Evolutionary conservation across 139 green algal species (phyloP).

Genomic region (Closterium sp.): DNA sequence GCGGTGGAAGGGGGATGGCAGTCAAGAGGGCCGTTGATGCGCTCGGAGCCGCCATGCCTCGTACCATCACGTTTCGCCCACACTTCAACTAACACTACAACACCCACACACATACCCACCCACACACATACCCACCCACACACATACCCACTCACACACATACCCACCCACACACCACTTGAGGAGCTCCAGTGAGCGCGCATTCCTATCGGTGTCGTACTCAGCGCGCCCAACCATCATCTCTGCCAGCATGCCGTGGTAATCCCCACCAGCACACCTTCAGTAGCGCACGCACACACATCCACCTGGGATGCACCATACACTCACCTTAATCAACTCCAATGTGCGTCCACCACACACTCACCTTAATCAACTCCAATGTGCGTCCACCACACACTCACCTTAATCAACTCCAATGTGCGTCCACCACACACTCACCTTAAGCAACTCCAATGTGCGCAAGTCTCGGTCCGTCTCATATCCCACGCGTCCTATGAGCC

Average conservation of each 20-base stretch:
- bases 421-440: constrained; percentile 37
- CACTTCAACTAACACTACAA: too few relatives aligned
- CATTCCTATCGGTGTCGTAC: constrained; percentile 76
- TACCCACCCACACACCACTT: constrained; percentile 55
- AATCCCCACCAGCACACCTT: constrained; percentile 61
- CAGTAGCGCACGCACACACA: not conserved
- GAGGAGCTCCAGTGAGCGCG: constrained; percentile 89
- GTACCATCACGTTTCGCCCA: constrained; percentile 70
- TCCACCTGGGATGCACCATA: too few relatives aligned
- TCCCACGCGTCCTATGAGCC: constrained; percentile 71
- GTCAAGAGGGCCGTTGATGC: constrained; percentile 68
- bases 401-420: constrained; percentile 90
- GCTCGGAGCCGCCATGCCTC: constrained; percentile 87
- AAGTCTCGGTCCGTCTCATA: constrained; percentile 81
- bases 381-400: constrained; percentile 55
- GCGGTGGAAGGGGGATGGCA: not conserved
- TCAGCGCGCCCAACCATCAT: constrained; percentile 72
- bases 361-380: constrained; percentile 86
- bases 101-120: not conserved
- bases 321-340: constrained; percentile 81
- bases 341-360: constrained; percentile 62
- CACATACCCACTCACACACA: not conserved
- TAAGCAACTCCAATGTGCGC: constrained; percentile 91
- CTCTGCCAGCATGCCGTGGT: constrained; percentile 78
- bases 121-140: not conserved